A percentile compares a stretch with the other conserved stretches of the same genome.
Conservation (phyloP, 805 yeast species). For the Starmerella etchellsii region DNA sequence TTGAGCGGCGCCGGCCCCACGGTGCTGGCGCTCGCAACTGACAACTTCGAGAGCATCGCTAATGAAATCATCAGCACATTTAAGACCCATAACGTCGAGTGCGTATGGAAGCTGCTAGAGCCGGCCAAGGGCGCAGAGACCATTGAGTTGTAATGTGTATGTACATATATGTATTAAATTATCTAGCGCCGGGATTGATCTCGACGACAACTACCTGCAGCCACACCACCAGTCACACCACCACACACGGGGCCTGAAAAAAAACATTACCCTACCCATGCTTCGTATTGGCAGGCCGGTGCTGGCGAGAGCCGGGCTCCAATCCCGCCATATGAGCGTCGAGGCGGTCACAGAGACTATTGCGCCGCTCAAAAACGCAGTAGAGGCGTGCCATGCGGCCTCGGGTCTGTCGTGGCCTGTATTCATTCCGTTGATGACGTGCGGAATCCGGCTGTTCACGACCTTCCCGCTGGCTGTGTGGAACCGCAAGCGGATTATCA, state of each 20-base stretch:
- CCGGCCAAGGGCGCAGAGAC: constrained; percentile 62
- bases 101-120: constrained; percentile 73
- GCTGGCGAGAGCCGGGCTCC: too few species aligned
- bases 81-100: constrained; percentile 47
- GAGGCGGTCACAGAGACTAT: constrained; percentile 13
- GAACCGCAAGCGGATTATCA: constrained; percentile 55
- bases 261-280: not conserved
- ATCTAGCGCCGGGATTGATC: too few species aligned
- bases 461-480: constrained; percentile 69
- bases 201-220: too few species aligned
- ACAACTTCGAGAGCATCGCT: constrained; percentile 75
- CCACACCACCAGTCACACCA: too few species aligned
- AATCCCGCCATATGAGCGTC: too few species aligned
- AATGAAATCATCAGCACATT: constrained; percentile 58
- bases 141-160: not conserved
- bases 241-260: too few species aligned
- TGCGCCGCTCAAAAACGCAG: constrained; percentile 15
- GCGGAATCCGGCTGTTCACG: constrained; percentile 47
- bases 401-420: constrained; percentile 70
- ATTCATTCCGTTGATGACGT: constrained; percentile 60
- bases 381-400: constrained; percentile 19
- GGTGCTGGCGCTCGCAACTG: constrained; percentile 83
- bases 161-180: too few species aligned
- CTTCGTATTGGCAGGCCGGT: too few species aligned
- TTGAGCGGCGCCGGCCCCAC: constrained; percentile 98